phyloP scores from a whole-genome alignment of 495 filamentous ascomycete genomes.

The Penicillium argentinense region DNA sequence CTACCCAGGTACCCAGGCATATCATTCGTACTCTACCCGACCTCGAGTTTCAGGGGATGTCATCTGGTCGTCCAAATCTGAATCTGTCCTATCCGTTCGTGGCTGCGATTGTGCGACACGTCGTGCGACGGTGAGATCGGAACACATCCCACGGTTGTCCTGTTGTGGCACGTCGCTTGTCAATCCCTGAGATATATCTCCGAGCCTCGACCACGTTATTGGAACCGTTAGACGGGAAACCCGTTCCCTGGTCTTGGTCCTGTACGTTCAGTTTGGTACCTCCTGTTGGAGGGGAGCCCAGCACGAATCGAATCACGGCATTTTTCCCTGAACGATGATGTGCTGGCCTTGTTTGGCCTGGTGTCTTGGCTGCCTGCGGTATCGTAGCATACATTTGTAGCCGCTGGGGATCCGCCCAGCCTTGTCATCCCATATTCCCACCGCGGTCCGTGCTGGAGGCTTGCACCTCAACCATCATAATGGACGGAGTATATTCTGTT shows the following conservation, averaged over 20 bases:
- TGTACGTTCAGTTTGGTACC: background rate
- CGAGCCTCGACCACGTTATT: constrained; percentile 15
- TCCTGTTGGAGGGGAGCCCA: too few relatives aligned
- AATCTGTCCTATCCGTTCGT: constrained; percentile 14
- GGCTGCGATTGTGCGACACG: constrained; percentile 18
- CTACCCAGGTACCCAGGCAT: background rate
- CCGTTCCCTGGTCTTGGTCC: constrained; percentile 1
- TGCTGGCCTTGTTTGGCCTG: too few relatives aligned
- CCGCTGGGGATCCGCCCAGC: background rate
- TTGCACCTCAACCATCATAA: too few relatives aligned
- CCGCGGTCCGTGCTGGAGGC: background rate
- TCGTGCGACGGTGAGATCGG: constrained; percentile 22
- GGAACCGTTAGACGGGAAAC: constrained; percentile 9
- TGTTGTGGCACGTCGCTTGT: background rate
- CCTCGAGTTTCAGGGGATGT: constrained; percentile 1
- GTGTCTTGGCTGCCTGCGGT: too few relatives aligned
- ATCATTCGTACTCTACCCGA: background rate
- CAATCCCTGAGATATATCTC: constrained; percentile 7
- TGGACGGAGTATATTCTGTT: too few relatives aligned
- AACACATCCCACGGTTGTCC: constrained; percentile 3
- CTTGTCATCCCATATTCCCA: background rate
- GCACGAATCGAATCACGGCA: too few relatives aligned
- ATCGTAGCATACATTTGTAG: too few relatives aligned
- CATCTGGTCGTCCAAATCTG: constrained; percentile 23
- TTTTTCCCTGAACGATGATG: too few relatives aligned